A percentile compares a stretch with the other conserved stretches of the same genome.
These are phyloP conservation scores for Erysimum cheiranthoides DNA, from an alignment of 345 rosid species.

Conservation along the genomic window DNA sequence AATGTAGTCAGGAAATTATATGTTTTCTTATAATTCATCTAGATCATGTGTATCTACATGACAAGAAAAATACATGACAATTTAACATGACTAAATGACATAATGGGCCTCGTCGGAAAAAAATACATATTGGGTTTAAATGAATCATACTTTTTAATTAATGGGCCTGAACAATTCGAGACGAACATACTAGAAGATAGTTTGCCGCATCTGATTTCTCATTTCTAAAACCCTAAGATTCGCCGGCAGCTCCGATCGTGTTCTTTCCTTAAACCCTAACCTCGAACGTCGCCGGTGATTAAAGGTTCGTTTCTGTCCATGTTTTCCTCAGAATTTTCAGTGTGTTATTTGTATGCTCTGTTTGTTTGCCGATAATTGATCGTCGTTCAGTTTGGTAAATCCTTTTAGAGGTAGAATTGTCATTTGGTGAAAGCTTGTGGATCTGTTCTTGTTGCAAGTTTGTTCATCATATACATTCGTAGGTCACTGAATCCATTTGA, in stretches of 20 bases:
- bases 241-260: conserved; percentile 34
- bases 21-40: not conserved
- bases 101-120: conserved; percentile 6
- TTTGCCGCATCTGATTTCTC: not conserved
- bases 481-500: not conserved
- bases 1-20: not conserved
- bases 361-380: not conserved
- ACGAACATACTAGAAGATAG: not conserved
- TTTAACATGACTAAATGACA: not conserved
- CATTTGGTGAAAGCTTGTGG: conserved; percentile 7
- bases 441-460: not conserved
- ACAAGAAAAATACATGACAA: not conserved
- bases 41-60: conserved; percentile 9
- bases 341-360: not conserved
- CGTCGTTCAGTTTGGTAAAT: conserved; percentile 15
- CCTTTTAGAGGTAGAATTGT: conserved; percentile 9
- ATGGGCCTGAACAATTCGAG: not conserved
- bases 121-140: not conserved
- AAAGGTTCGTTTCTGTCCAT: conserved; percentile 16
- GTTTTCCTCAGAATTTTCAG: not conserved
- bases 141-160: not conserved
- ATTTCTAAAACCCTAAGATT: conserved; percentile 39
- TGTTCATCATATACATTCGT: not conserved
- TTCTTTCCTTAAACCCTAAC: conserved; percentile 34
- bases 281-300: conserved; percentile 40